Base-by-base conservation (phyloP, 495 filamentous ascomycete species). In the Trichoderma parareesei region DNA sequence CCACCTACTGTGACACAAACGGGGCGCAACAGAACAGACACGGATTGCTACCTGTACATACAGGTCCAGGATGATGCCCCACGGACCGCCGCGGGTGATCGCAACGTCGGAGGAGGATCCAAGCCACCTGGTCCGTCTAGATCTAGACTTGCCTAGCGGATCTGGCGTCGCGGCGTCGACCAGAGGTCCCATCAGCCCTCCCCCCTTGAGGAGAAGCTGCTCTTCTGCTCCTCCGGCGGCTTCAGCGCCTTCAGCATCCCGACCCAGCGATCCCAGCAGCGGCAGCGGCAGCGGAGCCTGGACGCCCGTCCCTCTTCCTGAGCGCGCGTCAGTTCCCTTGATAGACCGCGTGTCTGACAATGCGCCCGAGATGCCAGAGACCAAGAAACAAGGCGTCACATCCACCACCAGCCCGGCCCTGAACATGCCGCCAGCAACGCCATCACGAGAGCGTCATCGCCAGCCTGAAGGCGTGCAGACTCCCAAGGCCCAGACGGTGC, bases 401-500 rank as follows among this genome's bases (percentile, higher is more conserved):
- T 37, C 53, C 20, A 64, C 60, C 43, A 55, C 65, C 62, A 66
- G 27, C 6, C 43, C 18, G 35, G 67, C 66, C 14, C 14, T 20
- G 27, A 37, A 33, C 27, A 57, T 57, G 38, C 67, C 68, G 16
- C 67, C 41, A 55, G 18, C 27, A 33, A 57, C 53, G 14, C 53
- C 53, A 14, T 57, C 53, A 27, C 53, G 53, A 37, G 33, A 57
- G 5, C 18, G 49, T 9, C 20, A 57, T 27, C 49, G 20, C 9
- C 49, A 27, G 49, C 49, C 18, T 11, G 49, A 57, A 57, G 53
- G 11, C 13, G 33, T 57, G 33, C 18, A 70, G 55, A 74, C 71
- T 6, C 75, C 74, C 5, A 73, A 66, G 46, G 61, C 38, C 27
- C 53, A 35, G 27, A 70, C 75, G 38, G 75, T 73, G 0, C 73